Base-by-base conservation (phyloP, 768 basidiomycete genomes). In the Mrakia gelida region DNA sequence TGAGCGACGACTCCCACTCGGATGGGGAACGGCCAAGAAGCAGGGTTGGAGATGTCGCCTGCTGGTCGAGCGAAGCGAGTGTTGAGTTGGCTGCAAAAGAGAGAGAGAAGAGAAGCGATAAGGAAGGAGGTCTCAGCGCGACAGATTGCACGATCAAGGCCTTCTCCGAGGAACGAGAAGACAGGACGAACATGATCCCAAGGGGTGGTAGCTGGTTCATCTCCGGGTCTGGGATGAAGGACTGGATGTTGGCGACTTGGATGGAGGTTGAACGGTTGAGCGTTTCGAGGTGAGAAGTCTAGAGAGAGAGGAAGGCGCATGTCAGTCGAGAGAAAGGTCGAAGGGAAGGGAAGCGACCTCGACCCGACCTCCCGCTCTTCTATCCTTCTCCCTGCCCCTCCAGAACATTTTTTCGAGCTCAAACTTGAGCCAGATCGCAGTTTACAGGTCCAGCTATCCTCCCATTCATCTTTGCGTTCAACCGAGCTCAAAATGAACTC, bases 21-120 rank as follows among this genome's bases (percentile, higher is more conserved):
- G 30, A 81, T 80, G 18, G 81, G 81, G 43, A 80, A 41, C 7
- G 77, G 75, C 81, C 81, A 82, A 9, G 80, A 76, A 0, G 71
- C 75, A 13, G 75, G 45, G 65, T 82, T 77, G 26, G 77, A 26
- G 45, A 75, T 62, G 75, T 82, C 81, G 34, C 81, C 81, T 28
- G 79, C 75, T 18, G 81, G 81, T 71, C 81, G 73, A 52, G 80
- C 80, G 61, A 82, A 82, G 26, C 68, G 65, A 7, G 81, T 82
- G 59, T 81, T 80, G 59, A 82, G 79, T 72, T 82, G 81, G 8
- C 59, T 59, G 59, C 9, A 59, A 13, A 26, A 59, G 59, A n/a
- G 59, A 16, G 59, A 59, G 59, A n/a, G 59, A 28, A 28, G 13
- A 11, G 59, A 59, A 56, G 16, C 45, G 49, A 28, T 59, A 26